A percentile compares a stretch with the other conserved stretches of the same genome.
phyloP scores from a whole-genome alignment of 371 early-diverging fungal species.

The Lichtheimia ramosa region DNA sequence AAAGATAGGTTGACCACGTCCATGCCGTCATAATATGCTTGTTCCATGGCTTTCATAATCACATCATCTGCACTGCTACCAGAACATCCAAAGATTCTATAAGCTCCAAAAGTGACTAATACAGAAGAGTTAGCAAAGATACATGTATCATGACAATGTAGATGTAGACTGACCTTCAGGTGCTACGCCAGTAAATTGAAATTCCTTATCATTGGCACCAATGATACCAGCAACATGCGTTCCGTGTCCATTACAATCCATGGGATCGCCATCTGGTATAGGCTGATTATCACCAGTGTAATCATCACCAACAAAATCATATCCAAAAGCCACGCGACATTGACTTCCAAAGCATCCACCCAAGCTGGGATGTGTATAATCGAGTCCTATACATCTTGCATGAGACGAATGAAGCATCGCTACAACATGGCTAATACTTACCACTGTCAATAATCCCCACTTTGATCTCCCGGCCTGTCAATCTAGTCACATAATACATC shows the following conservation, averaged over 20 bases:
- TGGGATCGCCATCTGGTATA: slow-evolving; percentile 46
- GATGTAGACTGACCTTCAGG: too few species aligned
- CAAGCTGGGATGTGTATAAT: slow-evolving; percentile 63
- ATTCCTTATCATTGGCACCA: slow-evolving; percentile 47
- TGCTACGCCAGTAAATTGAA: slow-evolving; percentile 59
- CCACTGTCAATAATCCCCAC: slow-evolving; percentile 68
- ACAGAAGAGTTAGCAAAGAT: background rate
- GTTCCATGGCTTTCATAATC: slow-evolving; percentile 71
- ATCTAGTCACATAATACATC: slow-evolving; percentile 10
- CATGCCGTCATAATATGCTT: slow-evolving; percentile 71
- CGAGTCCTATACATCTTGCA: slow-evolving; percentile 37
- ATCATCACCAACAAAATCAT: slow-evolving; percentile 55
- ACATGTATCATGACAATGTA: too few species aligned
- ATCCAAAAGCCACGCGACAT: slow-evolving; percentile 48
- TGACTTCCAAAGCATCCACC: slow-evolving; percentile 63
- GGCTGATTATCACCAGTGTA: slow-evolving; percentile 26
- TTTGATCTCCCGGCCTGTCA: slow-evolving; percentile 61
- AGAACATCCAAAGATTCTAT: slow-evolving; percentile 76
- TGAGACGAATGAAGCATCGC: background rate
- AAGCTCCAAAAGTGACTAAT: slow-evolving; percentile 61
- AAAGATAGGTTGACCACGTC: slow-evolving; percentile 43
- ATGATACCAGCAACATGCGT: slow-evolving; percentile 70
- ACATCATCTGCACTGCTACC: slow-evolving; percentile 74
- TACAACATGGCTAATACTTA: slow-evolving; percentile 2
- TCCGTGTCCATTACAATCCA: slow-evolving; percentile 68